Conservation (phyloP, 495 filamentous ascomycete genomes). For the Neurospora intermedia region DNA sequence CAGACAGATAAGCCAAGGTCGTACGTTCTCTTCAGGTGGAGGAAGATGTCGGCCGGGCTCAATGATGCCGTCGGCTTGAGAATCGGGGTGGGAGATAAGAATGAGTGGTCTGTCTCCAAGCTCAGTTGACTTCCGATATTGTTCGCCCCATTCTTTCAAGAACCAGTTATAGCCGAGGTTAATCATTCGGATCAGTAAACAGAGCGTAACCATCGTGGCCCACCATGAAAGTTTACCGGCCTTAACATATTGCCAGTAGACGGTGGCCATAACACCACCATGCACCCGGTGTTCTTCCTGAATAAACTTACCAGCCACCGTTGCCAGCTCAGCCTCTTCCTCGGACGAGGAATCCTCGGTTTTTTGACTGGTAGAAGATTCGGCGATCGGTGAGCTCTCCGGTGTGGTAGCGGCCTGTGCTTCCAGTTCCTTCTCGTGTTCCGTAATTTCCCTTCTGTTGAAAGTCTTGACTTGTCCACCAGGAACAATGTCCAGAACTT, state of each 20-base stretch:
- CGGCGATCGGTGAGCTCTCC: neutral
- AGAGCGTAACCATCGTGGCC: slow-evolving; percentile 45
- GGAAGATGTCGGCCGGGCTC: slow-evolving; percentile 41
- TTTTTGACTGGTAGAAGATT: slow-evolving; percentile 2
- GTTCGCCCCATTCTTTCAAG: slow-evolving; percentile 75
- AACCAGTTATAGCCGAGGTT: slow-evolving; percentile 63
- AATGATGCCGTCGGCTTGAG: slow-evolving; percentile 27
- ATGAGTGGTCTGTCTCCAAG: neutral
- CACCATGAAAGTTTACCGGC: slow-evolving; percentile 66
- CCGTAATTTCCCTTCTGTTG: slow-evolving; percentile 21
- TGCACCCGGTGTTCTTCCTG: slow-evolving; percentile 69
- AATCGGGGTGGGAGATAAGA: neutral
- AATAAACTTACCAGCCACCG: slow-evolving; percentile 62
- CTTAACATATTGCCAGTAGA: slow-evolving; percentile 77
- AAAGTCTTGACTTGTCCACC: slow-evolving; percentile 41
- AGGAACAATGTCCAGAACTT: slow-evolving; percentile 54
- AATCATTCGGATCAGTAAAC: slow-evolving; percentile 48
- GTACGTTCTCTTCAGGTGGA: slow-evolving; percentile 52
- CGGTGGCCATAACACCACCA: slow-evolving; percentile 59
- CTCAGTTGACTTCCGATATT: slow-evolving; percentile 36
- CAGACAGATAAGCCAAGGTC: slow-evolving; percentile 63
- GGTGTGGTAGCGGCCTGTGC: slow-evolving; percentile 6
- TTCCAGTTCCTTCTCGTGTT: slow-evolving; percentile 15
- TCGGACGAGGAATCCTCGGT: slow-evolving; percentile 15
- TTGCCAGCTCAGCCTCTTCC: slow-evolving; percentile 25